Evolutionary conservation across 2,329 filamentous ascomycete genomes (phyloP).

Genomic region (Coniosporium tulheliwenetii): DNA sequence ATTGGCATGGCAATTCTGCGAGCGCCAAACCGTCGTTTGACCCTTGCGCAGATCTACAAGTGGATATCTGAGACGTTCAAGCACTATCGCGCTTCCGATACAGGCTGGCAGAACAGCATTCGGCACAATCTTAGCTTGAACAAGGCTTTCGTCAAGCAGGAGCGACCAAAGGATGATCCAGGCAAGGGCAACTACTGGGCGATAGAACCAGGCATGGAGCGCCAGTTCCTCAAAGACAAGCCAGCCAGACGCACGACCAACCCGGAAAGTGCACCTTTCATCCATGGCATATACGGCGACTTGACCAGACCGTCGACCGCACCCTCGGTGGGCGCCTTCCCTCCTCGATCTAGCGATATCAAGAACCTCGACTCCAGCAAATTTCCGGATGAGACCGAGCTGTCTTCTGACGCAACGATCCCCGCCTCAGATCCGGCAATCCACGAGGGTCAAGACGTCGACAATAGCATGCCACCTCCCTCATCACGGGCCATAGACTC

Average conservation of each 20-base stretch:
- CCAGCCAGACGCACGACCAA: slow-evolving; percentile 40
- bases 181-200: slow-evolving; percentile 97
- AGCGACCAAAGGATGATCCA: slow-evolving; percentile 89
- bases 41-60: slow-evolving; percentile 91
- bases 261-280: slow-evolving; percentile 31
- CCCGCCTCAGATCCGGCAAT: slow-evolving; percentile 33
- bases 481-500: slow-evolving; percentile 37
- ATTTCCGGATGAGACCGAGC: slow-evolving; percentile 33
- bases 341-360: slow-evolving; percentile 16
- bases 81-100: slow-evolving; percentile 72
- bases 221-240: slow-evolving; percentile 81
- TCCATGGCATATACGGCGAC: slow-evolving; percentile 13
- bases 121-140: slow-evolving; percentile 94
- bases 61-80: slow-evolving; percentile 95
- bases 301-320: slow-evolving; percentile 20
- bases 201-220: slow-evolving; percentile 79
- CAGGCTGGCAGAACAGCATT: slow-evolving; percentile 98
- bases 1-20: slow-evolving; percentile 95
- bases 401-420: slow-evolving; percentile 36
- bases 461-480: slow-evolving; percentile 21
- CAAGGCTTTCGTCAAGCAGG: slow-evolving; percentile 92
- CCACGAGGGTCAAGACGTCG: slow-evolving; percentile 28
- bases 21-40: slow-evolving; percentile 67
- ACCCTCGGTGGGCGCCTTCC: slow-evolving; percentile 19
- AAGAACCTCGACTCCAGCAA: slow-evolving; percentile 33